Base-by-base conservation (phyloP, 2,329 filamentous ascomycete species). In the Fusarium sp. region DNA sequence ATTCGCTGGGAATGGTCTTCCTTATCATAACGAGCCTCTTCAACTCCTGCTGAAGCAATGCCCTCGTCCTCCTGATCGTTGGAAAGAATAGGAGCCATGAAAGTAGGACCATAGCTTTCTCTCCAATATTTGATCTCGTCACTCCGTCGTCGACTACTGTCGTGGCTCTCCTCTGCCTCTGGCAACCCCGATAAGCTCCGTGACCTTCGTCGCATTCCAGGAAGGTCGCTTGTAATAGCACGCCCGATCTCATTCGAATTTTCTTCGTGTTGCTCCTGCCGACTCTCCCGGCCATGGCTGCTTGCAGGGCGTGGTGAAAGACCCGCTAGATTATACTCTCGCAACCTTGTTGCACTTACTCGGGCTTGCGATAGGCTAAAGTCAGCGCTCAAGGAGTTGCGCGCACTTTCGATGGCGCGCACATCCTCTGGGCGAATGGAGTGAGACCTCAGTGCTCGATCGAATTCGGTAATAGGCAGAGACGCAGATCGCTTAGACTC, bases 71-170 rank as follows among this genome's bases (percentile, higher is more conserved):
- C 76, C n/a, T 77, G 75, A 17, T 72, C 72, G 38, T 76, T 72
- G 3, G 83, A 84, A 4, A 83, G 82, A 29, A 82, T 72, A 0
- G 83, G 82, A 7, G 84, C 86, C 50, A 81, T 70, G 46, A 82
- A 76, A 1, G 78, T 79, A 1, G 78, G 79, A 41, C 81, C 82
- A 61, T 86, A 85, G 59, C 85, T 88, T 66, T 84, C 82, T 57
- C 86, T 79, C 85, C 86, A 88, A 66, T 85, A 86, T 11, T 84
- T 81, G 35, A 88, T 87, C 70, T 89, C 86, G 51, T 86, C 84
- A 68, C 84, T 88, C 27, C 85, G 81, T 32, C 84, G 80, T 38
- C 85, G 80, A 4, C 72, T 54, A 36, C 73, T 73, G 3, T 61
- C 65, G 19, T 74, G 72, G 15, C 66, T 67, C 4, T 73, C 71